These are phyloP conservation scores for Boletus rubescentipes DNA, from an alignment of 768 basidiomycete genomes.

Conservation along the genomic window DNA sequence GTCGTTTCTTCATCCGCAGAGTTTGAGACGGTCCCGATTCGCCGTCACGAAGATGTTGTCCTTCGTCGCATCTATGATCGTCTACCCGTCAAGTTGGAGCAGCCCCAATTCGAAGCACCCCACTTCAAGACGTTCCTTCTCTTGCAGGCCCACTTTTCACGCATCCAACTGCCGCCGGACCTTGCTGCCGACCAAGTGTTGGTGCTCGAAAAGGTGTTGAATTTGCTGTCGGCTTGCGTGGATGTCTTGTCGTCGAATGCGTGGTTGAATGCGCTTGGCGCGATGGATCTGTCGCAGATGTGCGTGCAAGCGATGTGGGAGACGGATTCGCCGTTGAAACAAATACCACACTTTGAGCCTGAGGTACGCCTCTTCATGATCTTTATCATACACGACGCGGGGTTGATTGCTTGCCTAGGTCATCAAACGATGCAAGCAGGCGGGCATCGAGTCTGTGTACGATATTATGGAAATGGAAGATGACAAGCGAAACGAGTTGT, in stretches of 20 bases:
- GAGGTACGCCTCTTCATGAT: slow-evolving; percentile 49
- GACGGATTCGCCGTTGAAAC: slow-evolving; percentile 90
- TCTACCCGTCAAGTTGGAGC: slow-evolving; percentile 90
- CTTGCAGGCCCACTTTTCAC: slow-evolving; percentile 95
- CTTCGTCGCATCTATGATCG: slow-evolving; percentile 93
- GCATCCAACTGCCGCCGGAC: slow-evolving; percentile 88
- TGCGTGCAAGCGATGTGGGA: slow-evolving; percentile 99
- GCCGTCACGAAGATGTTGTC: slow-evolving; percentile 85
- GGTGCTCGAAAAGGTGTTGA: slow-evolving; percentile 88
- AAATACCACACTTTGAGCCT: slow-evolving; percentile 94
- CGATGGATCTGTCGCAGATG: slow-evolving; percentile 99
- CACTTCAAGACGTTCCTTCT: slow-evolving; percentile 99
- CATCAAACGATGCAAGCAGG: slow-evolving; percentile 80
- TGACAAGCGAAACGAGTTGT: slow-evolving; percentile 72
- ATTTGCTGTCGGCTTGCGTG: slow-evolving; percentile 89
- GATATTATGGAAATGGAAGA: slow-evolving; percentile 99
- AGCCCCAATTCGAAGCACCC: slow-evolving; percentile 85
- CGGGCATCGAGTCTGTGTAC: slow-evolving; percentile 85
- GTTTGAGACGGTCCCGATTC: slow-evolving; percentile 93
- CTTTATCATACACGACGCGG: neutral
- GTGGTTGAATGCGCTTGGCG: slow-evolving; percentile 90
- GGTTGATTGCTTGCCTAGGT: slow-evolving; percentile 43
- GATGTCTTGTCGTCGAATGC: slow-evolving; percentile 98
- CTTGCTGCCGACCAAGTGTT: slow-evolving; percentile 88
- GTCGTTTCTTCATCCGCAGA: slow-evolving; percentile 97